phyloP scores from a whole-genome alignment of 345 rosid species.

The Noccaea bulbosa region DNA sequence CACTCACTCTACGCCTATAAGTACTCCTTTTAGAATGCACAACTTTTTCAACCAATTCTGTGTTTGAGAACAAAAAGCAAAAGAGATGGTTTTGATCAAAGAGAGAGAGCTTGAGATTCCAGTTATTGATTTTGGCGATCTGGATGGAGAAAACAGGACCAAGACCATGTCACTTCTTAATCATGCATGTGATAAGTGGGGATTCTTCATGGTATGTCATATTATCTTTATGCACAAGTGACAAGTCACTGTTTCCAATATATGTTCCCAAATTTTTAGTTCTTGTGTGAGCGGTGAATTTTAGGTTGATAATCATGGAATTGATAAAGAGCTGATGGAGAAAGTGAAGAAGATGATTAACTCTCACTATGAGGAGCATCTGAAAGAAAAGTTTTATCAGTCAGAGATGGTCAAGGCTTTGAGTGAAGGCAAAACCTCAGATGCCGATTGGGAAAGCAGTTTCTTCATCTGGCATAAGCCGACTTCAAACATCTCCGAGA shows the following conservation, averaged over 20 bases:
- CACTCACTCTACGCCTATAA: conserved; percentile 44
- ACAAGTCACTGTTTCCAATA: background rate
- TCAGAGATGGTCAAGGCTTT: conserved; percentile 67
- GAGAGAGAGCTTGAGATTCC: conserved; percentile 65
- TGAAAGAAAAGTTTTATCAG: conserved; percentile 66
- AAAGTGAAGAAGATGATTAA: conserved; percentile 74
- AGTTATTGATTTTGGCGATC: conserved; percentile 61
- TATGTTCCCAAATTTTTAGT: conserved; percentile 5
- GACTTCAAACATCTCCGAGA: conserved; percentile 57
- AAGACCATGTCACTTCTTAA: conserved; percentile 70
- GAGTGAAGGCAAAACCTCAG: conserved; percentile 47
- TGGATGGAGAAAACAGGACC: conserved; percentile 66
- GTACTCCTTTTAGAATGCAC: conserved; percentile 36
- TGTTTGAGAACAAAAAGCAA: conserved; percentile 17
- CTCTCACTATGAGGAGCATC: conserved; percentile 64
- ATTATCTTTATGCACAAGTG: conserved; percentile 13
- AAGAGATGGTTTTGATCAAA: conserved; percentile 17
- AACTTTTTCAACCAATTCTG: conserved; percentile 33
- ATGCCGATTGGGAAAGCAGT: conserved; percentile 85
- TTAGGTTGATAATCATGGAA: conserved; percentile 85
- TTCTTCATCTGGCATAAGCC: conserved; percentile 82
- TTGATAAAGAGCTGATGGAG: conserved; percentile 69
- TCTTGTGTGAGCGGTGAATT: background rate
- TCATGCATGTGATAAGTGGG: conserved; percentile 88
- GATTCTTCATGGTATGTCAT: conserved; percentile 72